Evolutionary conservation across 1,284 basidiomycete species (phyloP), one percentile per base, ranked within the genome.

Genomic region (Rhizoctonia solani): DNA sequence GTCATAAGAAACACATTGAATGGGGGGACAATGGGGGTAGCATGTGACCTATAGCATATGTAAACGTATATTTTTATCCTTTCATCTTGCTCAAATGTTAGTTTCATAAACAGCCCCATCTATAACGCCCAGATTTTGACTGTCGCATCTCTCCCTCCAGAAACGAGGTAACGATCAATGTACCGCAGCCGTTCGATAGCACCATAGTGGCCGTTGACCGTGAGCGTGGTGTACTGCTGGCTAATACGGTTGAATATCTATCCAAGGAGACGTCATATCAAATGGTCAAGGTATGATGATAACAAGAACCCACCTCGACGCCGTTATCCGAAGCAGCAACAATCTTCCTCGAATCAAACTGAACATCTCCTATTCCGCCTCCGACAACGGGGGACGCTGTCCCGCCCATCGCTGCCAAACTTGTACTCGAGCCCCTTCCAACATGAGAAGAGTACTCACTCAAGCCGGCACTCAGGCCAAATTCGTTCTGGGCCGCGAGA

Each of bases 51-150:
- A 30, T 34, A 34, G n/a, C 53, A 39, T 11, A 34, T 46, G n/a
- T 23, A 46, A 46, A 4, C n/a, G 44, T 23, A 27, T 50, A 50
- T 25, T 14, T 23, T 5, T 27, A 50, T 50, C 19, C 5, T 27
- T 50, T 50, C 29, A 39, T 50, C 49, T 8, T n/a, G n/a, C n/a
- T 39, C 37, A 39, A 39, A 16, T 39, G 37, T 8, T 8, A 39
- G 37, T 54, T 30, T 30, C 30, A 34, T 39, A 39, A 8, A 39
- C 37, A 19, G 32, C 19, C 27, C 16, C 27, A 50, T 47, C 79
- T 83, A 98, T 78, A 99, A 80, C 50, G 94, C 93, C 96, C 96
- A 99, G 68, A 98, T 88, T 80, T 98, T 98, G 73, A 98, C 85
- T 49, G 84, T 83, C 30, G 90, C 84, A 78, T 99, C 96, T 66